Percentiles rank a stretch among this genome's conserved stretches.
Conservation (phyloP, 768 basidiomycete genomes). For the Holtermanniella nyarrowii region DNA sequence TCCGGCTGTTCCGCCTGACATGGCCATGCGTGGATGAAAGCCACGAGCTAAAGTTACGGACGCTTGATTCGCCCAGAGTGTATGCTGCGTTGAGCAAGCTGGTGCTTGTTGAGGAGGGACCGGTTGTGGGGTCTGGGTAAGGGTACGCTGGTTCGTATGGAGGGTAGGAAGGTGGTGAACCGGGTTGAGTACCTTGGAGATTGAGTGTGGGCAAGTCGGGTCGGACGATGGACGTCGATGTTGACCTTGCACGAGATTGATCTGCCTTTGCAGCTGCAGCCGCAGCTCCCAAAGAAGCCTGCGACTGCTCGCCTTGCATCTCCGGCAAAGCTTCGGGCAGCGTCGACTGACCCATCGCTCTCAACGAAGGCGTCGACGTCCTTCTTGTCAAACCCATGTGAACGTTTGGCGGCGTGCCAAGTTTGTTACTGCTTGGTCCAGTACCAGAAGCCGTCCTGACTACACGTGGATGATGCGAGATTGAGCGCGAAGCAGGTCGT, state of each 20-base stretch:
- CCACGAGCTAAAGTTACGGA: constrained; percentile 10
- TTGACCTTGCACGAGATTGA: constrained; percentile 24
- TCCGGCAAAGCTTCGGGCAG: neutral
- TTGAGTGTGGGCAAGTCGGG: constrained; percentile 6
- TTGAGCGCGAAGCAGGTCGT: neutral
- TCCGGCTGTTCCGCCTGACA: constrained; percentile 2
- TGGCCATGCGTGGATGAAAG: constrained; percentile 3
- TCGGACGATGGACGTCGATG: constrained; percentile 26
- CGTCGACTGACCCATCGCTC: neutral
- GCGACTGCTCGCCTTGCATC: neutral
- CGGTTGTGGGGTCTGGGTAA: neutral
- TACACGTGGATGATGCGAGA: neutral
- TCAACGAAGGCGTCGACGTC: constrained; percentile 20
- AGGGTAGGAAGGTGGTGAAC: neutral
- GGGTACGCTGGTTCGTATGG: constrained; percentile 1
- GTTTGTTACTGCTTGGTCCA: neutral
- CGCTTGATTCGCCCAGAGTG: constrained; percentile 17
- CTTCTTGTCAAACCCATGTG: constrained; percentile 2
- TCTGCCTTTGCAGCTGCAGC: constrained; percentile 6
- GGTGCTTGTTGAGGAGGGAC: neutral
- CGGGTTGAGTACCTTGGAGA: neutral
- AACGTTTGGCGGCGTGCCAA: constrained; percentile 2
- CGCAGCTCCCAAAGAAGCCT: neutral
- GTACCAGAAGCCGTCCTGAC: neutral
- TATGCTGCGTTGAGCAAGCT: constrained; percentile 16